These are phyloP conservation scores for Dimocarpus longan DNA, from an alignment of 345 rosid species.

Conservation along the genomic window DNA sequence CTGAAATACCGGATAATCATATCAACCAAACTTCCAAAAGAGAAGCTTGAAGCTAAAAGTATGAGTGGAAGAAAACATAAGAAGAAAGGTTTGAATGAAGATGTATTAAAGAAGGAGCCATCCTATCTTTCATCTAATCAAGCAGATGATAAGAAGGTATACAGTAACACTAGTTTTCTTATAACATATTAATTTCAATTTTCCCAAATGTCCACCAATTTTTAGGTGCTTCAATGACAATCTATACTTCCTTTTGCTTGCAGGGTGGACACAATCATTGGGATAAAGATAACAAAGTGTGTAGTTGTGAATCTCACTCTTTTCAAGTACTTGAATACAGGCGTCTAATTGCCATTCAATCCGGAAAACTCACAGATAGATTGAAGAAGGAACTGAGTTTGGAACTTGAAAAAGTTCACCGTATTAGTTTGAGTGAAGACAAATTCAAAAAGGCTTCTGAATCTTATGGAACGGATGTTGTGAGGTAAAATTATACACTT, in stretches of 20 bases:
- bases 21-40: constrained; percentile 70
- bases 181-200: not conserved
- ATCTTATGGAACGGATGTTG: constrained; percentile 53
- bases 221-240: not conserved
- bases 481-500: constrained; percentile 42
- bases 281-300: constrained; percentile 36
- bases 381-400: constrained; percentile 49
- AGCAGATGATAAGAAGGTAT: constrained; percentile 46
- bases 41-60: constrained; percentile 35
- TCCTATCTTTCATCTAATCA: constrained; percentile 34
- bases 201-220: not conserved
- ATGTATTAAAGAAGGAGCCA: constrained; percentile 55
- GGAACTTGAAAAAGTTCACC: constrained; percentile 51
- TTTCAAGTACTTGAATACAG: constrained; percentile 44
- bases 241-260: constrained; percentile 2
- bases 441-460: constrained; percentile 57
- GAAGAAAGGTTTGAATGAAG: constrained; percentile 47
- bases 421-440: constrained; percentile 69
- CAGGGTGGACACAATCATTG: constrained; percentile 39
- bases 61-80: constrained; percentile 32
- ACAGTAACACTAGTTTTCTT: not conserved
- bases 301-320: constrained; percentile 29
- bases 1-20: constrained; percentile 56
- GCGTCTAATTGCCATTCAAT: constrained; percentile 56
- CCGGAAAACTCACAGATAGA: constrained; percentile 59